Evolutionary conservation across 352 stramenopile species (phyloP), one percentile per base, ranked within the genome.

Genomic region (Pythium phragmitis): DNA sequence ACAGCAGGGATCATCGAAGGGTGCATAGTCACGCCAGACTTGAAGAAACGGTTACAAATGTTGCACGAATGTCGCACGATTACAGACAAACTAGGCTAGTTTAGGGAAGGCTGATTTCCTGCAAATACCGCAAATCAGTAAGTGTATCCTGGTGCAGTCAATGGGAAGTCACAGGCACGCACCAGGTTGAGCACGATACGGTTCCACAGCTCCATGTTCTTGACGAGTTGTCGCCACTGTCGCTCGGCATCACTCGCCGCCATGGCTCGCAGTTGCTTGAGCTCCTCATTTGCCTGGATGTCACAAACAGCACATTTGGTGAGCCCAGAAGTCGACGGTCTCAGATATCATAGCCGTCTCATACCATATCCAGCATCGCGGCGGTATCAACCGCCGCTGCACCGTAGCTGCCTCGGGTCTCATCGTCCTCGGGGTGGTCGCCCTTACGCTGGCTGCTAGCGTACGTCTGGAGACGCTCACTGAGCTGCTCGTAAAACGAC

Each of bases 201-300:
- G 68, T 91, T 92, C 86, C 86, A 94, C 16, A 79, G 60, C 67
- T 94, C 86, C 84, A 94, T 94, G 70, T 79, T 88, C 75, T 90
- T 89, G 23, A 94, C 82, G 6, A 94, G 72, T 50, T 88, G 75
- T 11, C 82, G 82, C 86, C 86, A 94, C 54, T 89, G 75, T 11
- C 54, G 74, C 70, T 92, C 84, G 9, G 75, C 69, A 37, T 87
- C 82, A 11, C 50, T 69, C 5, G 63, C 39, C 11, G 52, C 57
- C 34, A 69, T 68, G 2, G 70, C 58, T 12, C 70, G 61, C 33
- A 77, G 52, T 23, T 82, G 69, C 4, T 61, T 73, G 33, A 73
- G 80, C 62, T 89, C 74, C 33, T 86, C 48, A 19, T 57, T 56
- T 41, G 76, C 74, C 80, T 90, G 19, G 26, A 30, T 28, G 1